A percentile compares a stretch with the other conserved stretches of the same genome.
phyloP scores from a whole-genome alignment of 2,329 filamentous ascomycete genomes.

The Aspergillus tamarii region DNA sequence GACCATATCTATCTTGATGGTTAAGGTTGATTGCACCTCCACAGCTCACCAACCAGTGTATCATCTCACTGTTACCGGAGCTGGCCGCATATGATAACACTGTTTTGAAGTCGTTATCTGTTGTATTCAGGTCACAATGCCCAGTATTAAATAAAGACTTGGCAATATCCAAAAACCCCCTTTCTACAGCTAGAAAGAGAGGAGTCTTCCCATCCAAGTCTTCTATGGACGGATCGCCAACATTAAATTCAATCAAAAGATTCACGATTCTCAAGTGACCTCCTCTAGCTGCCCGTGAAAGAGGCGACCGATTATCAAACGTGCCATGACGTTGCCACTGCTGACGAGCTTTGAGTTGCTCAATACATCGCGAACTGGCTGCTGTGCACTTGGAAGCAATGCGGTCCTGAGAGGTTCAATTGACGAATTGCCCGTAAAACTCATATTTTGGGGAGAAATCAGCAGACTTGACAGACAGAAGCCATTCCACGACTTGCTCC shows the following conservation, averaged over 20 bases:
- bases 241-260: neutral
- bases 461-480: neutral
- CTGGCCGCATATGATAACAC: neutral
- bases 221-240: neutral
- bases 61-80: neutral
- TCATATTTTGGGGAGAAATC: neutral
- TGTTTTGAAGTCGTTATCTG: neutral
- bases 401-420: neutral
- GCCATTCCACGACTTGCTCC: neutral
- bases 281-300: neutral
- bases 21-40: neutral
- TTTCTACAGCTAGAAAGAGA: neutral
- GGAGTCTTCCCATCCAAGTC: neutral
- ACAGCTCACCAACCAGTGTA: neutral
- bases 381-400: neutral
- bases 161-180: neutral
- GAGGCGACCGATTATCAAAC: neutral
- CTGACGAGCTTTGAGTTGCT: neutral
- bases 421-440: neutral
- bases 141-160: neutral
- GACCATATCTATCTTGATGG: neutral
- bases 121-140: neutral
- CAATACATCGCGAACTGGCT: neutral
- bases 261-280: neutral
- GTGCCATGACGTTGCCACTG: neutral